Percentiles rank a stretch among this genome's conserved stretches.
phyloP scores from a whole-genome alignment of 1,284 basidiomycete species.

The Moesziomyces aphidis region DNA sequence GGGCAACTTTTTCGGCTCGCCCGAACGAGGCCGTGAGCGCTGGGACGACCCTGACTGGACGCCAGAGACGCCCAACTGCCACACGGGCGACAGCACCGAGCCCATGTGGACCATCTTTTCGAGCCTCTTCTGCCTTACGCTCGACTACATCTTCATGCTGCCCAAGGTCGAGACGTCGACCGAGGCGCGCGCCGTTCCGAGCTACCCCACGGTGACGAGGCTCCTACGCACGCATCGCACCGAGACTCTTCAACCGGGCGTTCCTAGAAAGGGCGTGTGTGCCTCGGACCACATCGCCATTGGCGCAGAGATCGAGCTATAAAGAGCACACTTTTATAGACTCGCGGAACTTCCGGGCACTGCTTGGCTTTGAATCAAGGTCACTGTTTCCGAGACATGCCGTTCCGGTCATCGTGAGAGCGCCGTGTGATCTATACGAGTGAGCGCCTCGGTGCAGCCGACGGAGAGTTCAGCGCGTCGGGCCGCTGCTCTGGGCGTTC shows the following conservation, averaged over 20 bases:
- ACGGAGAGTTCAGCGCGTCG: not conserved
- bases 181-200: not conserved
- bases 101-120: conserved; percentile 67
- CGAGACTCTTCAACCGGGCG: conserved; percentile 77
- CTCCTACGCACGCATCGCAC: conserved; percentile 77
- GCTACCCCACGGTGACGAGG: conserved; percentile 72
- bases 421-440: not conserved
- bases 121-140: conserved; percentile 62
- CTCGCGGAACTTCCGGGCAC: not conserved
- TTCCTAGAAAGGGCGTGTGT: conserved; percentile 82
- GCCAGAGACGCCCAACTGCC: conserved; percentile 45
- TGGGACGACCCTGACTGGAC: conserved; percentile 55
- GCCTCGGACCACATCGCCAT: conserved; percentile 90
- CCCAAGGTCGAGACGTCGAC: conserved; percentile 46
- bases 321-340: not conserved
- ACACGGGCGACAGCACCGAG: conserved; percentile 53
- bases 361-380: not conserved
- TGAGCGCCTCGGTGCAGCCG: not conserved
- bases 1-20: conserved; percentile 54
- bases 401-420: not conserved
- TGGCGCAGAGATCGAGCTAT: conserved; percentile 68
- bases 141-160: conserved; percentile 81
- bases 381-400: not conserved
- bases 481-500: not conserved
- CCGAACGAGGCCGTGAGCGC: conserved; percentile 51